Conservation (phyloP, 2,329 filamentous ascomycete species). For the Sarocladium oryzae region DNA sequence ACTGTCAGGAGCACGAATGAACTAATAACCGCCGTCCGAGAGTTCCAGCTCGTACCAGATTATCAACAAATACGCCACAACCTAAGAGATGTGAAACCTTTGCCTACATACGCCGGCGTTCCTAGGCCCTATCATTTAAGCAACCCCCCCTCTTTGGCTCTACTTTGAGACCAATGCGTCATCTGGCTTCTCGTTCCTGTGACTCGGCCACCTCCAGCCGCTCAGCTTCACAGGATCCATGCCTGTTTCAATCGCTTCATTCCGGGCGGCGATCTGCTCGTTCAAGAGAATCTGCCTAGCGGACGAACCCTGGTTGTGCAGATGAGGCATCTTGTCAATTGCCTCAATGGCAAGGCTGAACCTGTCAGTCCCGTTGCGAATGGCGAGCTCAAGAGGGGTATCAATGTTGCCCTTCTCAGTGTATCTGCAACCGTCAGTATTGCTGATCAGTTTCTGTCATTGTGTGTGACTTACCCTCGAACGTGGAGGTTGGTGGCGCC, state of each 20-base stretch:
- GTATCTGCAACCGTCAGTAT: conserved; percentile 35
- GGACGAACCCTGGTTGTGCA: conserved; percentile 57
- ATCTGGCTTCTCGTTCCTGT: conserved; percentile 16
- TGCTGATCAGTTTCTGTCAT: background rate
- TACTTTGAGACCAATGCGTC: background rate
- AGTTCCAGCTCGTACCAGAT: too few relatives aligned
- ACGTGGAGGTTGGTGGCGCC: conserved; percentile 64
- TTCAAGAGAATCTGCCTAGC: conserved; percentile 60
- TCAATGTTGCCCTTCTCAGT: conserved; percentile 81
- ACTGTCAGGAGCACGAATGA: too few relatives aligned
- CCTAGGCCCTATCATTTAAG: too few relatives aligned
- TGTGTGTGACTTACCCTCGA: conserved; percentile 37
- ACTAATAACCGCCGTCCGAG: too few relatives aligned
- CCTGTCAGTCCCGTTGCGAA: conserved; percentile 70
- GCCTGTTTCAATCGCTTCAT: conserved; percentile 62
- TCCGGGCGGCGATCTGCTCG: conserved; percentile 56
- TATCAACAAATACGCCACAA: too few relatives aligned
- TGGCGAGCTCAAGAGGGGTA: conserved; percentile 71
- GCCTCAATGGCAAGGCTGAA: conserved; percentile 73
- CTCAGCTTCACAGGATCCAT: conserved; percentile 61
- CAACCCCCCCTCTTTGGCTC: too few relatives aligned
- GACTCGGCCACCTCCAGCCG: conserved; percentile 59
- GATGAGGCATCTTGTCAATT: conserved; percentile 57
- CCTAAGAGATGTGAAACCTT: too few relatives aligned
- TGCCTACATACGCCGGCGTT: too few relatives aligned